These are phyloP conservation scores for Tylopilus vinaceipallidus DNA, from an alignment of 768 basidiomycete species.

Conservation along the genomic window DNA sequence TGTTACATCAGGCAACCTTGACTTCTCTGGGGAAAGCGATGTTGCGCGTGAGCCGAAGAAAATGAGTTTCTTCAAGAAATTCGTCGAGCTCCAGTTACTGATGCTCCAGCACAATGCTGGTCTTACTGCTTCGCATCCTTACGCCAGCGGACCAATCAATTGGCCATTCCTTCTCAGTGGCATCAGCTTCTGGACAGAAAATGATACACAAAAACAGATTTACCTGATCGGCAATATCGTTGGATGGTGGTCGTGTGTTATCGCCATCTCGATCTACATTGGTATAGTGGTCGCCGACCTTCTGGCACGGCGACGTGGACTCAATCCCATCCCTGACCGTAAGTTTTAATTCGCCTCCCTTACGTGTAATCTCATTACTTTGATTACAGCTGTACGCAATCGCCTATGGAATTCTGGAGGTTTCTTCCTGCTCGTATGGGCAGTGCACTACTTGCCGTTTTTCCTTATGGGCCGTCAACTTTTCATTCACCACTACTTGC, in stretches of 20 bases:
- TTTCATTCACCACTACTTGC: constrained; percentile 97
- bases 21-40: constrained; percentile 46
- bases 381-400: constrained; percentile 74
- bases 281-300: constrained; percentile 91
- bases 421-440: constrained; percentile 95
- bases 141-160: constrained; percentile 92
- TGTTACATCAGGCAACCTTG: constrained; percentile 53
- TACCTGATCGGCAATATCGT: constrained; percentile 94
- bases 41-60: constrained; percentile 68
- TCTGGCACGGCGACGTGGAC: constrained; percentile 78
- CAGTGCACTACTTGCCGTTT: constrained; percentile 94
- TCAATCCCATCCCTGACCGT: constrained; percentile 88
- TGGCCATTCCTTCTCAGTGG: constrained; percentile 98
- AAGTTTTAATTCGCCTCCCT: constrained; percentile 33
- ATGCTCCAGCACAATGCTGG: constrained; percentile 99
- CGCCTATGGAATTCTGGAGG: constrained; percentile 94
- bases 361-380: neutral
- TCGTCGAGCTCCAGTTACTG: constrained; percentile 85
- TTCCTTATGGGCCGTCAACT: constrained; percentile 97
- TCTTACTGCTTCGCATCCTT: constrained; percentile 95
- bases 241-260: constrained; percentile 92
- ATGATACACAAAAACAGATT: constrained; percentile 82
- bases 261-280: constrained; percentile 82
- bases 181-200: constrained; percentile 98
- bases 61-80: constrained; percentile 94